A percentile compares a stretch with the other conserved stretches of the same genome.
Evolutionary conservation across 371 early-diverging fungal genomes (phyloP).

Genomic region (Paraphysoderma sedebokerense): DNA sequence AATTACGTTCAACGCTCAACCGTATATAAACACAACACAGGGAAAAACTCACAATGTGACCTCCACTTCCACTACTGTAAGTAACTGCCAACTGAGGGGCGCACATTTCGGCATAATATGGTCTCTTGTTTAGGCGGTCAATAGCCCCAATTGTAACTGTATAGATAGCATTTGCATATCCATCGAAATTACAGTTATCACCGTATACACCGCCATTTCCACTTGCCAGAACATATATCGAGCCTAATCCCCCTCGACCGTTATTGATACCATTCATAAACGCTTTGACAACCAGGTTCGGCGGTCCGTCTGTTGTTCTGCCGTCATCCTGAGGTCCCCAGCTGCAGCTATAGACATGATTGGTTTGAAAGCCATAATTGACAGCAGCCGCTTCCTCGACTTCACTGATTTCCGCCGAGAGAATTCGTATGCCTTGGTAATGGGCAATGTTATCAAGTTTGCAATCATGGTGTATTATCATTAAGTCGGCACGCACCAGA

Average conservation of each 20-base stretch:
- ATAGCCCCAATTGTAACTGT: conserved; percentile 89
- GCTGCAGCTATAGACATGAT: conserved; percentile 83
- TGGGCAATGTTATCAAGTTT: background rate
- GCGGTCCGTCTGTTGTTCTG: conserved; percentile 68
- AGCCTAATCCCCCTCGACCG: conserved; percentile 72
- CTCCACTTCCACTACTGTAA: conserved; percentile 60
- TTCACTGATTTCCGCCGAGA: conserved; percentile 73
- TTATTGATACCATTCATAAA: conserved; percentile 62
- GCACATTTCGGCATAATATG: conserved; percentile 77
- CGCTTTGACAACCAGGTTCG: conserved; percentile 54
- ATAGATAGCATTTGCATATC: conserved; percentile 88
- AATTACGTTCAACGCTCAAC: background rate
- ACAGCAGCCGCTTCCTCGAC: conserved; percentile 79
- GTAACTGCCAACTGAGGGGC: conserved; percentile 73
- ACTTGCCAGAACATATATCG: conserved; percentile 81
- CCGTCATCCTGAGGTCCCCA: conserved; percentile 96
- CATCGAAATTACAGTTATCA: conserved; percentile 94
- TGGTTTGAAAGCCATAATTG: conserved; percentile 66
- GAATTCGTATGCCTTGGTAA: conserved; percentile 63
- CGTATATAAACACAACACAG: background rate
- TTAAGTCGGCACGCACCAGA: conserved; percentile 33
- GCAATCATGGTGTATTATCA: background rate
- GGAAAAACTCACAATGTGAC: conserved; percentile 44
- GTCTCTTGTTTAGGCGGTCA: conserved; percentile 50
- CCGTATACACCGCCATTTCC: conserved; percentile 72